Conservation (phyloP, 352 stramenopile species). For the Phytophthora hybrid region DNA sequence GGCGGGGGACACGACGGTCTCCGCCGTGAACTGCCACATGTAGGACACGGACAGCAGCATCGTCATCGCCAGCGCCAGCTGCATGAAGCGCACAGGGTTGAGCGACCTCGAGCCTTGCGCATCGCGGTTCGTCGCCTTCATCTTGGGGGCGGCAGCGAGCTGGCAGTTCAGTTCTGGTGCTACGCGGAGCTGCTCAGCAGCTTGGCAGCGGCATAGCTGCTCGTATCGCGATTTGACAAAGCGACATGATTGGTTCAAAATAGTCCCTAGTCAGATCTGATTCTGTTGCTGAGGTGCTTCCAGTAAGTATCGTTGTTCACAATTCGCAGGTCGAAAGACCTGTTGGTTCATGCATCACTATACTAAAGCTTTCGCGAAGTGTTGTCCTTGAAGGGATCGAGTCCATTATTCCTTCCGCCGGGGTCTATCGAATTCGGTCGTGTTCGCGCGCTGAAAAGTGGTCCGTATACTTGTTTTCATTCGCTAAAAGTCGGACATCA, state of each 20-base stretch:
- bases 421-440: background rate
- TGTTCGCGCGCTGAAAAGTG: background rate
- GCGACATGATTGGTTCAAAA: constrained; percentile 20
- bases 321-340: background rate
- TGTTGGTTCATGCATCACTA: background rate
- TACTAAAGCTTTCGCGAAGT: background rate
- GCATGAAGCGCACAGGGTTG: constrained; percentile 78
- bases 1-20: constrained; percentile 40
- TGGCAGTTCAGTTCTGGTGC: constrained; percentile 17
- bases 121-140: constrained; percentile 28
- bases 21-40: constrained; percentile 73
- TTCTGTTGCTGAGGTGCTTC: background rate
- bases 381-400: background rate
- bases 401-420: background rate
- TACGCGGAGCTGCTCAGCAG: constrained; percentile 12
- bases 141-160: constrained; percentile 11
- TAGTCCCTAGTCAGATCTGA: constrained; percentile 16
- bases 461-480: constrained; percentile 31
- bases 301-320: background rate
- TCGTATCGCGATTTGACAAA: background rate
- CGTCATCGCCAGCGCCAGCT: constrained; percentile 61
- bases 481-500: constrained; percentile 20
- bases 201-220: constrained; percentile 1
- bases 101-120: constrained; percentile 23
- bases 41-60: constrained; percentile 73